A percentile compares a stretch with the other conserved stretches of the same genome.
Evolutionary conservation across 805 yeast genomes (phyloP).

Genomic region (Candida nitratophila): DNA sequence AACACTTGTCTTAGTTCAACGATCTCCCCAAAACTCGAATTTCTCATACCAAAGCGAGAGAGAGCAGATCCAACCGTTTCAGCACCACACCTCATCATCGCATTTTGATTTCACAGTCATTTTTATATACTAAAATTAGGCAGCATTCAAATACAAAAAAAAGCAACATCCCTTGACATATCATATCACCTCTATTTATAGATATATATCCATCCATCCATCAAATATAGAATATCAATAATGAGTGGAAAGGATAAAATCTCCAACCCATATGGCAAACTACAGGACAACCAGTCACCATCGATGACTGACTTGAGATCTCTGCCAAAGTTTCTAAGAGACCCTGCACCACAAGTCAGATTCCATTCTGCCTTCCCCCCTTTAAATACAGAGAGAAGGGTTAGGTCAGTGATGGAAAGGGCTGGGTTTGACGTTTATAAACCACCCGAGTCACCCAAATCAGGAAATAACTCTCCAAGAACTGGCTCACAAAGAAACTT

Average conservation of each 20-base stretch:
- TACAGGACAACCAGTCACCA: conserved; percentile 6
- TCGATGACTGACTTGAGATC: conserved; percentile 17
- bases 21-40: too few species aligned
- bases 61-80: too few species aligned
- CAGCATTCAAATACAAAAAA: too few species aligned
- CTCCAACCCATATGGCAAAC: conserved; percentile 4
- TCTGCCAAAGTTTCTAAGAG: conserved; percentile 26
- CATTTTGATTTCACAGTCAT: too few species aligned
- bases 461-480: conserved; percentile 6
- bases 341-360: conserved; percentile 24
- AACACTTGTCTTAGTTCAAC: too few species aligned
- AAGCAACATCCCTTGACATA: too few species aligned
- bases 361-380: conserved; percentile 63
- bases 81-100: too few species aligned
- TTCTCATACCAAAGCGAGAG: too few species aligned
- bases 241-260: neutral
- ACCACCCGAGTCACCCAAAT: conserved; percentile 12
- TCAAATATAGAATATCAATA: too few species aligned
- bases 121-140: too few species aligned
- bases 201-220: too few species aligned
- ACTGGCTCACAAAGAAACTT: conserved; percentile 11
- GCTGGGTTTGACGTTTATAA: conserved; percentile 69
- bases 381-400: conserved; percentile 51
- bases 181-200: too few species aligned
- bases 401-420: conserved; percentile 68